A percentile compares a stretch with the other conserved stretches of the same genome.
These are phyloP conservation scores for Solanum chacoense DNA, from an alignment of 305 asterid species.

Conservation along the genomic window DNA sequence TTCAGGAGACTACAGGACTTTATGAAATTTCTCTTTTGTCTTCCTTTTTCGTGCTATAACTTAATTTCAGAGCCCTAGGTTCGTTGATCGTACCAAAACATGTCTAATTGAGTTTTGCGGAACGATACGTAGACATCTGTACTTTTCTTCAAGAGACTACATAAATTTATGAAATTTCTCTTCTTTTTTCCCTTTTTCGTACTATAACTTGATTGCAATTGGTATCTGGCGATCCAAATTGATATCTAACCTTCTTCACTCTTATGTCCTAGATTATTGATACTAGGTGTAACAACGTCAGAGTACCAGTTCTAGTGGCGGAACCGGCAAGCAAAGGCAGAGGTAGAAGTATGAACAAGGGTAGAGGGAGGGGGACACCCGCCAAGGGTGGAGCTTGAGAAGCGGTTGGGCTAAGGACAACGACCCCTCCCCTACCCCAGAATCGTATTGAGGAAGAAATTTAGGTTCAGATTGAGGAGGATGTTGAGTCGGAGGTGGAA, in stretches of 20 bases:
- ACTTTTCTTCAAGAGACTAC: background rate
- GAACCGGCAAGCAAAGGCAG: background rate
- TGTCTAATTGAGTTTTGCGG: background rate
- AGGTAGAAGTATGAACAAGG: background rate
- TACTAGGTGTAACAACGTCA: background rate
- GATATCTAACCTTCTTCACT: background rate
- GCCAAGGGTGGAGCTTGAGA: background rate
- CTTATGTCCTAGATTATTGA: background rate
- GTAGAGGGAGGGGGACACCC: background rate
- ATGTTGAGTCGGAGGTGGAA: background rate
- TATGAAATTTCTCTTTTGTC: background rate
- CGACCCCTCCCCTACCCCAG: background rate
- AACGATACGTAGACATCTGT: background rate
- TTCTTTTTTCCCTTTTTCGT: background rate
- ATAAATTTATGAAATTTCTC: background rate
- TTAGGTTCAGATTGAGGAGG: background rate
- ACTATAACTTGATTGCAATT: background rate
- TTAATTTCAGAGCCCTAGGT: background rate
- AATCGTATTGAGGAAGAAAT: background rate
- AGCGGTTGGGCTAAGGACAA: background rate
- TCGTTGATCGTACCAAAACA: background rate
- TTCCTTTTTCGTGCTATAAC: background rate
- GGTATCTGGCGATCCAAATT: background rate
- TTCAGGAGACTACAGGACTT: background rate
- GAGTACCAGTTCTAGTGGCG: background rate